Evolutionary conservation across 352 stramenopile genomes (phyloP), one percentile per base, ranked within the genome.

Genomic region (Globisporangium lucens): DNA sequence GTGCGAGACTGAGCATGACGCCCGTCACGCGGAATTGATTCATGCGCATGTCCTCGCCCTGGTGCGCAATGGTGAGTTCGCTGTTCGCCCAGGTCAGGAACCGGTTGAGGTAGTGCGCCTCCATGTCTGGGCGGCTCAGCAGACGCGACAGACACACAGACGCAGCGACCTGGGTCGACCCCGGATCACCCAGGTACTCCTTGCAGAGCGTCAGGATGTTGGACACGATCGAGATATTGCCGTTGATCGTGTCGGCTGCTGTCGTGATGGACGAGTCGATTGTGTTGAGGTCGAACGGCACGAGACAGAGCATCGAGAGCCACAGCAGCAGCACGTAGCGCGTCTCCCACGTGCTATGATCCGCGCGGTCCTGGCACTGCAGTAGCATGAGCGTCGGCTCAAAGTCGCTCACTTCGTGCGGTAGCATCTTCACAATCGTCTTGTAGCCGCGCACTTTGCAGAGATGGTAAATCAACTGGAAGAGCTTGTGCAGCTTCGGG

Each of bases 391-490:
- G 82, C 36, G 96, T 95, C 12, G 96, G 93, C 78, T 99, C 97
- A 63, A 99, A 93, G 84, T 99, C 93, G 47, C 82, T 83, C 29
- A 97, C 97, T 72, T 98, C 93, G 72, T 99, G 96, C 4, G 98
- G 94, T 49, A 99, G 74, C 41, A 99, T 82, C 68, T 98, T 97
- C 63, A 98, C 85, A 30, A 99, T 79, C 12, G 89, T 94, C 83
- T 99, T 99, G 76, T 90, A 94, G 24, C 97, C 97, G 36, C 98
- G 89, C 30, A 99, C 94, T 79, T 98, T 98, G 69, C 91, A 99
- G 29, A 99, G 69, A 17, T 96, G 78, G 80, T 99, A 99, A 9
- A 99, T 70, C n/a, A 97, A 52, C 73, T 94, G 85, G 76, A 97
- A 97, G 9, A 97, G 71, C 51, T 77, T 80, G 75, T 98, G 89